phyloP scores from a whole-genome alignment of 345 rosid genomes.

The Rhodamnia argentea region DNA sequence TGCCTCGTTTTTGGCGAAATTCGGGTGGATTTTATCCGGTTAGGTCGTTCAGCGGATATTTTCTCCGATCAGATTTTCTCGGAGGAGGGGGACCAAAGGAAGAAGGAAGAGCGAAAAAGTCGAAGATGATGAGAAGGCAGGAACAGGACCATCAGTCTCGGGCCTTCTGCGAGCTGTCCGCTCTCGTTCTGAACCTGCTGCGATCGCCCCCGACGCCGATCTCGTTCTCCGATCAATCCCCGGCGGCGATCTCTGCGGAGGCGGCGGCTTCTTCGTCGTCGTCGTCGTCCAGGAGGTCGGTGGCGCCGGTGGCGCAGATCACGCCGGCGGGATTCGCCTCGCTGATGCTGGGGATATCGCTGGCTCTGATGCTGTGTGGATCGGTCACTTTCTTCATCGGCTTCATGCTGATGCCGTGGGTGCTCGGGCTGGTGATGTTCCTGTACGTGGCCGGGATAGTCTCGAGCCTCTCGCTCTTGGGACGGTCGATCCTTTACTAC shows the following conservation, averaged over 20 bases:
- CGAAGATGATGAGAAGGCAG: slow-evolving; percentile 33
- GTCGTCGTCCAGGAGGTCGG: neutral
- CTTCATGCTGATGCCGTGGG: slow-evolving; percentile 93
- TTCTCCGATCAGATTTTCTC: neutral
- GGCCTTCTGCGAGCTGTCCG: slow-evolving; percentile 56
- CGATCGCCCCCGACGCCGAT: slow-evolving; percentile 60
- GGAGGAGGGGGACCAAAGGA: neutral
- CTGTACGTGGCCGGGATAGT: slow-evolving; percentile 77
- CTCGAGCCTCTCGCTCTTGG: slow-evolving; percentile 60
- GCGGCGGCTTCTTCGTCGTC: neutral
- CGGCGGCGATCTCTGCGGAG: slow-evolving; percentile 5
- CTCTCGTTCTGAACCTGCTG: slow-evolving; percentile 54
- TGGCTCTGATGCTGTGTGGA: slow-evolving; percentile 86
- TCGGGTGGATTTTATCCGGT: neutral
- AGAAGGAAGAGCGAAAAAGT: neutral
- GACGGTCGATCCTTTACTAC: slow-evolving; percentile 51
- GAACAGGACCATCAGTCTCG: slow-evolving; percentile 49
- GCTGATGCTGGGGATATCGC: slow-evolving; percentile 62
- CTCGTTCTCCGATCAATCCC: slow-evolving; percentile 26
- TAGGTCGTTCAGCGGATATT: neutral
- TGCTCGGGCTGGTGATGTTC: slow-evolving; percentile 58
- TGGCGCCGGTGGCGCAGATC: slow-evolving; percentile 20
- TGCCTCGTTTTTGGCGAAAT: neutral
- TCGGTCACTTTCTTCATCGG: slow-evolving; percentile 92
- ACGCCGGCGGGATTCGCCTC: slow-evolving; percentile 83